phyloP scores from a whole-genome alignment of 139 green algal species.

The Chlorella sp. region DNA sequence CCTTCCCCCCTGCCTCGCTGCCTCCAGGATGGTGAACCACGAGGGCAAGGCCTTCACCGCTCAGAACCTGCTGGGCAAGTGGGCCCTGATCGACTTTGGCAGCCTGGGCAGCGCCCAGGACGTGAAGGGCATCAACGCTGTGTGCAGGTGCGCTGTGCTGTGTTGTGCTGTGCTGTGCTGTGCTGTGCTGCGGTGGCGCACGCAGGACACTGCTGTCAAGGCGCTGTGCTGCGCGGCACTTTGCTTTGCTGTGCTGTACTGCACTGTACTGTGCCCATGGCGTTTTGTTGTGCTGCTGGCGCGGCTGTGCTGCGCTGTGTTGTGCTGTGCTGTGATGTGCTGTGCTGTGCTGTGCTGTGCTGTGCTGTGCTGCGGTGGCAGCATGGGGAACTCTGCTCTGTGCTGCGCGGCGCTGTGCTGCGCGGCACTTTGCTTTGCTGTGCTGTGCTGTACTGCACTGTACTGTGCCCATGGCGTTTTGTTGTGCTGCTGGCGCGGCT shows the following conservation, averaged over 20 bases:
- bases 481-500: too few relatives aligned
- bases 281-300: too few relatives aligned
- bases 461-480: too few relatives aligned
- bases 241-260: not conserved
- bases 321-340: not conserved
- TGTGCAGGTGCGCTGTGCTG: not conserved
- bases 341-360: not conserved
- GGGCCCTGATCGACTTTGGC: slow-evolving; percentile 12
- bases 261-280: not conserved
- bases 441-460: not conserved
- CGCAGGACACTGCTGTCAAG: too few relatives aligned
- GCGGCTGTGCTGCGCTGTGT: not conserved
- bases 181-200: not conserved
- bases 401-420: not conserved
- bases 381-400: too few relatives aligned
- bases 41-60: slow-evolving; percentile 6
- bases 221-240: not conserved
- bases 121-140: slow-evolving; percentile 10
- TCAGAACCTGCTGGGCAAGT: slow-evolving; percentile 4
- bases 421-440: not conserved
- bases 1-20: not conserved
- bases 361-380: too few relatives aligned
- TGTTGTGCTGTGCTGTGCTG: not conserved
- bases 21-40: slow-evolving; percentile 18
- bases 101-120: not conserved